Base-by-base conservation (phyloP, 1,284 basidiomycete species). In the Ceratorhiza oryzae-sativae region DNA sequence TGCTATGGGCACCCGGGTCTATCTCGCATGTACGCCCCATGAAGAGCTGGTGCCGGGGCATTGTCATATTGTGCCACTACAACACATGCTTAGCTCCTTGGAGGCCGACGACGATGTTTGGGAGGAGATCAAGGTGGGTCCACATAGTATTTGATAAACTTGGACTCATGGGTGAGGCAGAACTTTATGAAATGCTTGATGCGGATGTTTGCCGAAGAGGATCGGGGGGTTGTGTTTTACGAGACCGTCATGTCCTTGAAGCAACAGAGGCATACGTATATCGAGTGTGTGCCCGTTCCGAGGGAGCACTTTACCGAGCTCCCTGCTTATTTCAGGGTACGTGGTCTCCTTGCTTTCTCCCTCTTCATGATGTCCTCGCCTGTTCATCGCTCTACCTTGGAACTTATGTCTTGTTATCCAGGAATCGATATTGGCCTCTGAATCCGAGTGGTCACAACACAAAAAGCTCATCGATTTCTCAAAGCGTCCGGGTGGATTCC, bases 131-230 rank as follows among this genome's bases (percentile, higher is more conserved):
- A 86, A 86, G 80, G 95, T 96, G 78, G 71, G 91, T 83, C 25
- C 9, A 45, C n/a, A 3, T 18, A 18, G 73, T 36, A 45, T 46
- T 48, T n/a, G 27, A 25, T 39, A 25, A 42, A 20, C 23, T 5
- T 51, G 3, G 6, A 53, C 68, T 75, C 36, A 65, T 46, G 0
- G 45, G 46, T 23, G 65, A 72, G 39, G 73, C 55, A 97, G 94
- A 99, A 99, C 79, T 99, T 98, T 79, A 98, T 98, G 95, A 99
- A 99, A 82, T 97, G 94, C 76, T 83, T 99, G 18, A 97, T 98
- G 88, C 88, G 88, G 72, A 95, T 97, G 92, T 95, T 90, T 76
- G 90, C 93, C 0, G 90, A 93, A 75, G 88, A 94, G 73, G 91
- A 95, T 79, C 90, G 93, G 77, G 94, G 94, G 0, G 92, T 96